Evolutionary conservation across 495 filamentous ascomycete genomes (phyloP).

Genomic region (Neurospora sp.): DNA sequence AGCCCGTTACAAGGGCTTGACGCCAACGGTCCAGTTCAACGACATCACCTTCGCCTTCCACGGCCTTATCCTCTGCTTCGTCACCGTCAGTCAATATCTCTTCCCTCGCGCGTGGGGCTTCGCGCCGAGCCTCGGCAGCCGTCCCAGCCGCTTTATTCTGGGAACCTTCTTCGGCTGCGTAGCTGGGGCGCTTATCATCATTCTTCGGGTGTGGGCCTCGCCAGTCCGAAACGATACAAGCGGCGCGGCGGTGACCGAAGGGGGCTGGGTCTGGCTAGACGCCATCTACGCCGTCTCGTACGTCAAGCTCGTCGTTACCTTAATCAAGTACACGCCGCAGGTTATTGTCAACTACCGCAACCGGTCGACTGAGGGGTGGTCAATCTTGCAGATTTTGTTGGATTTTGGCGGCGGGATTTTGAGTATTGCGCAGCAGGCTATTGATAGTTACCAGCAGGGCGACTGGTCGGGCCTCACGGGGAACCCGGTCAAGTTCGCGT

Average conservation of each 20-base stretch:
- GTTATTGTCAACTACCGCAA: conserved; percentile 71
- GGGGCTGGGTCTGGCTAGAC: conserved; percentile 37
- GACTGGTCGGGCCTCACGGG: conserved; percentile 87
- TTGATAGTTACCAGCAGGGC: conserved; percentile 74
- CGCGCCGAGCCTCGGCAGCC: conserved; percentile 38
- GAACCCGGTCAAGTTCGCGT: conserved; percentile 81
- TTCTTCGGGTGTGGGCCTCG: conserved; percentile 46
- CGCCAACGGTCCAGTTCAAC: conserved; percentile 80
- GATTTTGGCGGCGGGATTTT: conserved; percentile 73
- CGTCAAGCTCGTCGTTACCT: conserved; percentile 77
- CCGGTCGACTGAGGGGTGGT: conserved; percentile 78
- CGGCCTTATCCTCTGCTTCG: conserved; percentile 54
- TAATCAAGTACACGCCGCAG: conserved; percentile 91
- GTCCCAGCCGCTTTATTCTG: conserved; percentile 53
- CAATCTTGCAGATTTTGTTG: conserved; percentile 74
- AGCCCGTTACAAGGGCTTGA: conserved; percentile 57
- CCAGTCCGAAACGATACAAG: conserved; percentile 37
- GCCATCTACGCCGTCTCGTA: conserved; percentile 69
- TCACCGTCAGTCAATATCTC: conserved; percentile 66
- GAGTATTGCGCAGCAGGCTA: conserved; percentile 69
- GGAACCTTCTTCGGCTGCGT: conserved; percentile 59
- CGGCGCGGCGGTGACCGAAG: not conserved
- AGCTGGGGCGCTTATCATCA: conserved; percentile 44
- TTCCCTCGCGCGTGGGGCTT: conserved; percentile 67
- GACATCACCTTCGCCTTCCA: conserved; percentile 80